phyloP scores from a whole-genome alignment of 2,329 filamentous ascomycete species.

The Periglandula ipomoeae region DNA sequence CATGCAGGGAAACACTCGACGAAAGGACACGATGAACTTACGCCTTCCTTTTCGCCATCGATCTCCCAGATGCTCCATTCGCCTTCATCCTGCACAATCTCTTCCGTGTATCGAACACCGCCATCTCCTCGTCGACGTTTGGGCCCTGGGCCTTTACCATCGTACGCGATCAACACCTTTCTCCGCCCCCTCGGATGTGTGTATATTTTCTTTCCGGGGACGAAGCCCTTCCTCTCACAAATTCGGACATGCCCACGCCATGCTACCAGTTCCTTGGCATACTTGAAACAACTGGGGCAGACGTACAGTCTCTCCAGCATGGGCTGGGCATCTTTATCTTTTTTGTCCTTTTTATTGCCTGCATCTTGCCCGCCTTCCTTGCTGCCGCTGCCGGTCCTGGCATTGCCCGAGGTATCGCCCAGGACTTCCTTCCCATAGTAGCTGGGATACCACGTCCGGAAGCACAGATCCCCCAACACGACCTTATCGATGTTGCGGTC shows the following conservation, averaged over 20 bases:
- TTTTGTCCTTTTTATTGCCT: slow-evolving; percentile 20
- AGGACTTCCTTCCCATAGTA: slow-evolving; percentile 72
- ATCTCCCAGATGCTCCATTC: slow-evolving; percentile 87
- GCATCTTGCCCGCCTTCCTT: slow-evolving; percentile 21
- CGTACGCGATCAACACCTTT: slow-evolving; percentile 28
- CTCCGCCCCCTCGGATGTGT: slow-evolving; percentile 41
- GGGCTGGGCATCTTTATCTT: slow-evolving; percentile 26
- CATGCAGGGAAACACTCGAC: background rate
- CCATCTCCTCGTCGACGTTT: slow-evolving; percentile 30
- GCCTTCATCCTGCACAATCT: slow-evolving; percentile 48
- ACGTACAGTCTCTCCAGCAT: slow-evolving; percentile 68
- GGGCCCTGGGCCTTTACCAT: slow-evolving; percentile 20
- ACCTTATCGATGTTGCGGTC: slow-evolving; percentile 82
- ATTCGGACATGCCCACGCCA: slow-evolving; percentile 50
- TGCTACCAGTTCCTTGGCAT: slow-evolving; percentile 55
- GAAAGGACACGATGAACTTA: slow-evolving; percentile 26
- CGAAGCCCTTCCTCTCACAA: slow-evolving; percentile 40
- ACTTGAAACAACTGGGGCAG: slow-evolving; percentile 91
- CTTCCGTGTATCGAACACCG: slow-evolving; percentile 29
- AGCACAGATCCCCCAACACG: slow-evolving; percentile 72
- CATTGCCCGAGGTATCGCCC: slow-evolving; percentile 34
- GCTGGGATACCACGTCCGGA: slow-evolving; percentile 87
- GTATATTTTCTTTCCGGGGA: slow-evolving; percentile 69
- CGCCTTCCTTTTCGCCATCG: slow-evolving; percentile 76
- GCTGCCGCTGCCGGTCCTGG: slow-evolving; percentile 15